Evolutionary conservation across 192 early-diverging fungal genomes (phyloP).

Genomic region (Coemansia sp.): DNA sequence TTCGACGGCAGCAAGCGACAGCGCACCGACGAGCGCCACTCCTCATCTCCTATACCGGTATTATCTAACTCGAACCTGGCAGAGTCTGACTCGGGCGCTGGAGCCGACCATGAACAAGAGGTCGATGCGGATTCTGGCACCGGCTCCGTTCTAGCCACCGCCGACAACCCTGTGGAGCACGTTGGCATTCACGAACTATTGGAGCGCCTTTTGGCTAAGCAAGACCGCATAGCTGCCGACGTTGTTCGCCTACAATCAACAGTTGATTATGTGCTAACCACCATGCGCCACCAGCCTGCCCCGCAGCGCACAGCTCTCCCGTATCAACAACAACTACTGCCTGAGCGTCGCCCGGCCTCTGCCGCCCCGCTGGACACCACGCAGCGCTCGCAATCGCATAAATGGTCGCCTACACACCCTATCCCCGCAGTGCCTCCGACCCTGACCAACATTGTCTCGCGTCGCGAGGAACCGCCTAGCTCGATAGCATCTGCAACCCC

Average conservation of each 20-base stretch:
- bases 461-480: conserved; percentile 2
- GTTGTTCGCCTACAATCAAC: conserved; percentile 42
- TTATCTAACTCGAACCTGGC: background rate
- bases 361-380: background rate
- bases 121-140: background rate
- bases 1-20: conserved; percentile 50
- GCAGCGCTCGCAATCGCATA: background rate
- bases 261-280: conserved; percentile 26
- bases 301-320: conserved; percentile 6
- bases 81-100: background rate
- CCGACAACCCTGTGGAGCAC: background rate
- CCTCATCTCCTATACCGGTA: conserved; percentile 4
- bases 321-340: conserved; percentile 1
- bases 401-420: conserved; percentile 1
- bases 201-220: conserved; percentile 35
- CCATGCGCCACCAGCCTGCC: conserved; percentile 21
- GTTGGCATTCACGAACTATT: conserved; percentile 23
- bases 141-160: background rate
- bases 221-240: conserved; percentile 43
- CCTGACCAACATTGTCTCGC: conserved; percentile 34
- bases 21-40: conserved; percentile 39
- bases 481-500: background rate
- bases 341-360: background rate
- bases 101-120: background rate
- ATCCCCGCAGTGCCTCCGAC: conserved; percentile 23